These are phyloP conservation scores for Ustilago sp. DNA, from an alignment of 1,284 basidiomycete species.

Conservation along the genomic window DNA sequence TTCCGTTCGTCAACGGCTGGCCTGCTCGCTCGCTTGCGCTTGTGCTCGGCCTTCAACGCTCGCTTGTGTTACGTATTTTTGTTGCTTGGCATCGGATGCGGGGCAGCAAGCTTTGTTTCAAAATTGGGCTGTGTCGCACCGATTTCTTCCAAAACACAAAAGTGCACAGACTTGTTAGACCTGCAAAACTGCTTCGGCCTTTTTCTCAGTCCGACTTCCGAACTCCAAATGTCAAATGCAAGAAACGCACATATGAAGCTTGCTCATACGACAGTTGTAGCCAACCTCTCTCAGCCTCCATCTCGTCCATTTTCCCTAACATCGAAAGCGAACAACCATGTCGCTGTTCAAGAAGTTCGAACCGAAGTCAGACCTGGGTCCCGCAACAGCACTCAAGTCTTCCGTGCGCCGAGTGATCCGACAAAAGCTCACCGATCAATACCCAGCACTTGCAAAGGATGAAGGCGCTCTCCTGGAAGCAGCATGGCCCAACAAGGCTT, in stretches of 20 bases:
- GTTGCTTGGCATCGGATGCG: slow-evolving; percentile 1
- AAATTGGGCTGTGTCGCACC: slow-evolving; percentile 11
- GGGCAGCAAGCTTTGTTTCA: not conserved
- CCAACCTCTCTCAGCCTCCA: not conserved
- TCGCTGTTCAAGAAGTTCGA: slow-evolving; percentile 68
- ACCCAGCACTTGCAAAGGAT: slow-evolving; percentile 73
- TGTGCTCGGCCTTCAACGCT: not conserved
- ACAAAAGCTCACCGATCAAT: slow-evolving; percentile 81
- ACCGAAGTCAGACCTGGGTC: slow-evolving; percentile 86
- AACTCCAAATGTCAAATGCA: slow-evolving; percentile 12
- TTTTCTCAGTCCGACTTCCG: slow-evolving; percentile 27
- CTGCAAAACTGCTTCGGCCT: not conserved
- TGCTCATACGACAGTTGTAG: not conserved
- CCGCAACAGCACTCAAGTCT: slow-evolving; percentile 93
- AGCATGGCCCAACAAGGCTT: slow-evolving; percentile 99
- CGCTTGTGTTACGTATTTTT: too few species aligned
- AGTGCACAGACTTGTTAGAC: slow-evolving; percentile 35
- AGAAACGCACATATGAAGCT: slow-evolving; percentile 9
- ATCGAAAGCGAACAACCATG: slow-evolving; percentile 42
- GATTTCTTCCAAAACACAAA: not conserved
- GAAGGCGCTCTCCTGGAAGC: slow-evolving; percentile 81
- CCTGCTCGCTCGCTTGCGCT: not conserved
- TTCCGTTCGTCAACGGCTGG: not conserved
- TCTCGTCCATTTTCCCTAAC: not conserved
- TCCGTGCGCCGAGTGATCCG: slow-evolving; percentile 93